Base-by-base conservation (phyloP, 2,329 filamentous ascomycete species). In the Pseudomassariella vexata region DNA sequence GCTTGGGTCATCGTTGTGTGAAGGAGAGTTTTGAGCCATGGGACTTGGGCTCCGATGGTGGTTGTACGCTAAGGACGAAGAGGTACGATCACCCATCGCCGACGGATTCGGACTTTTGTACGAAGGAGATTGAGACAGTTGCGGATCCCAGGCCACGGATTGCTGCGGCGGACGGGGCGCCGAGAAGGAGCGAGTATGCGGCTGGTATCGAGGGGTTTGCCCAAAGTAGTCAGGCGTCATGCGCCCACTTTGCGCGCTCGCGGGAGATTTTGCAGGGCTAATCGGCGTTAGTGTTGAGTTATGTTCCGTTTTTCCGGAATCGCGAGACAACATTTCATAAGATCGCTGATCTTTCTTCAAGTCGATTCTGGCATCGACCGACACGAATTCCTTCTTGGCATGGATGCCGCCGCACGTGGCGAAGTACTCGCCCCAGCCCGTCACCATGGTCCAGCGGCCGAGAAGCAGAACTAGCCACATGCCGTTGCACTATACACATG, bases 401-500 rank as follows among this genome's bases (percentile, higher is more conserved):
- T 66, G 62, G 21, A 53, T 56, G 15, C 62, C 58, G 38, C 76
- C 60, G 29, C 65, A 51, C 22, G 59, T 55, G 34, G 57, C 63
- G 44, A 79, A 57, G 24, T 89, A 61, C 17, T 94, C 79, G 24
- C 67, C 45, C 92, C 92, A 98, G 40, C 84, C 92, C 3, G 68
- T 73, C 34, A 94, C 66, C 80, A 96, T 94, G n/a, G 84, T 82
- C 56, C 76, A 79, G 32, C 89, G 82, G 22, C 84, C 82, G 19
- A 95, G 76, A 37, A 96, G 76, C 34, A 95, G 59, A 36, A 94
- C 71, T 30, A 84, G 76, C 79, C 90, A 94, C 28, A 96, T 65
- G 6, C 90, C 90, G 42, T 89, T 89, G 44, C 87, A 69, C 80
- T 86, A 44, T 12, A 26, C 21, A 12, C 24, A 30, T 45, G 46